Percentiles rank a stretch among this genome's conserved stretches.
Evolutionary conservation across 441 rosid genomes (phyloP).

Genomic region (Hura crepitans): DNA sequence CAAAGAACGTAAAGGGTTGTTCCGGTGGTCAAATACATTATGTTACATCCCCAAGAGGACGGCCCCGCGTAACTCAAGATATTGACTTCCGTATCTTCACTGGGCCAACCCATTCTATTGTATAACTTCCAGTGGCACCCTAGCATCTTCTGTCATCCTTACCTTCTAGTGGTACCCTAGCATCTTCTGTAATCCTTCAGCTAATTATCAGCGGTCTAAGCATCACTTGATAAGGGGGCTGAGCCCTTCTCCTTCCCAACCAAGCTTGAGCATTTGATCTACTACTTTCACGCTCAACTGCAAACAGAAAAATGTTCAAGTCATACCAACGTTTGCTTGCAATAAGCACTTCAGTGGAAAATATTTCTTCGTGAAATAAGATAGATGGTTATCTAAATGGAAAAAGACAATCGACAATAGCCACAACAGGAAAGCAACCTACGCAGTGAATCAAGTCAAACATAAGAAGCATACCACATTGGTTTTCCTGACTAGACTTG

Average conservation of each 20-base stretch:
- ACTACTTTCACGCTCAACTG: constrained; percentile 96
- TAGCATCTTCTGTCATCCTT: too few relatives aligned
- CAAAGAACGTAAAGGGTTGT: constrained; percentile 3
- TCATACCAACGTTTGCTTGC: background rate
- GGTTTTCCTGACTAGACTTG: background rate
- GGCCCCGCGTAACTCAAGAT: constrained; percentile 14
- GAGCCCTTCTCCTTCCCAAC: constrained; percentile 94
- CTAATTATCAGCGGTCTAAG: constrained; percentile 24
- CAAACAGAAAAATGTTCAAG: constrained; percentile 18
- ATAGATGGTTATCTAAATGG: too few relatives aligned
- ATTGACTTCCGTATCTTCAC: constrained; percentile 15
- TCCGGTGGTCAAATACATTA: constrained; percentile 25
- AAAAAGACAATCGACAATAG: too few relatives aligned
- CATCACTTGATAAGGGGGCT: constrained; percentile 60
- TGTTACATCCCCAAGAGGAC: constrained; percentile 32
- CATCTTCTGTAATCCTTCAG: constrained; percentile 23
- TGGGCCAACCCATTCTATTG: constrained; percentile 19
- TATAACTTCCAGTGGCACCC: constrained; percentile 8
- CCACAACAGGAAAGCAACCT: background rate
- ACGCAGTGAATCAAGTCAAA: background rate
- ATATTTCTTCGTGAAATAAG: too few relatives aligned
- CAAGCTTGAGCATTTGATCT: constrained; percentile 97
- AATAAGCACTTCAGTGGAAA: constrained; percentile 7
- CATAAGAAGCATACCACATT: background rate
- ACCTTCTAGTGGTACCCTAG: background rate